phyloP scores from a whole-genome alignment of 306 rosid genomes.

The Clitoria ternatea region DNA sequence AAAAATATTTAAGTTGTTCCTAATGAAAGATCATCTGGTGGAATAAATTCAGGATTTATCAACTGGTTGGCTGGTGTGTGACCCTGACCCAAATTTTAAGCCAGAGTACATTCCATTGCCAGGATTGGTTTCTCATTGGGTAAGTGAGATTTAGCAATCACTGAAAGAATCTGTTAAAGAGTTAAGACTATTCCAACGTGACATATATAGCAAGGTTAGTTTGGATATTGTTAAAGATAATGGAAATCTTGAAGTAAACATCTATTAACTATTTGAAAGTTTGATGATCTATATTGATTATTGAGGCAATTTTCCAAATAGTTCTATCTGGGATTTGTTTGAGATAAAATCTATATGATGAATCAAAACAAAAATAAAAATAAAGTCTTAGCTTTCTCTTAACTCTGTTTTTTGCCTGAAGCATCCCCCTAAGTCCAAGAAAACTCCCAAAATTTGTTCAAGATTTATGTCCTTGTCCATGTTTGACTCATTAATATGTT shows the following conservation, averaged over 20 bases:
- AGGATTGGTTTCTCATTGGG: constrained; percentile 63
- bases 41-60: constrained; percentile 75
- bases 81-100: constrained; percentile 85
- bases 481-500: too few relatives aligned
- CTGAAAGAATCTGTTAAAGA: neutral
- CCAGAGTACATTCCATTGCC: constrained; percentile 64
- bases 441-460: too few relatives aligned
- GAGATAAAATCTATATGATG: too few relatives aligned
- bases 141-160: constrained; percentile 31
- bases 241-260: neutral
- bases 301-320: too few relatives aligned
- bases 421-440: too few relatives aligned
- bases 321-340: too few relatives aligned
- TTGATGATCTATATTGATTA: constrained; percentile 2
- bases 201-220: neutral
- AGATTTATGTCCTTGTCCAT: too few relatives aligned
- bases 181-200: neutral
- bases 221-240: neutral
- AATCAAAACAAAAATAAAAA: too few relatives aligned
- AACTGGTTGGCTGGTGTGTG: constrained; percentile 89
- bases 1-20: neutral
- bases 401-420: too few relatives aligned
- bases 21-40: constrained; percentile 23
- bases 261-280: neutral
- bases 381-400: too few relatives aligned